Evolutionary conservation across 495 filamentous ascomycete species (phyloP).

Genomic region (Aspergillus coremiiformis): DNA sequence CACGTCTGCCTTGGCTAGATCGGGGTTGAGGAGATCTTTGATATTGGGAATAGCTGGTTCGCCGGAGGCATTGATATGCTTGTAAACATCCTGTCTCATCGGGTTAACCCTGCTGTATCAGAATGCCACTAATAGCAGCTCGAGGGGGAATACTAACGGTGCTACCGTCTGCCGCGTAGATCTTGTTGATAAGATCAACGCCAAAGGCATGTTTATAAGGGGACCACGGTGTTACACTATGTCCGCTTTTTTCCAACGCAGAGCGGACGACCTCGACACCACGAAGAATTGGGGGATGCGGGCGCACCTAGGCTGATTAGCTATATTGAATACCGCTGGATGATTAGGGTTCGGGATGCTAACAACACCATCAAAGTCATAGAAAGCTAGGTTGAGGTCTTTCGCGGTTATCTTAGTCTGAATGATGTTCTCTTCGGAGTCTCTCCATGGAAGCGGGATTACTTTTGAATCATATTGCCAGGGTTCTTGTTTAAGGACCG

Average conservation of each 20-base stretch:
- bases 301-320: slow-evolving; percentile 7
- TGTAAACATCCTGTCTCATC: slow-evolving; percentile 14
- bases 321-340: too few species aligned
- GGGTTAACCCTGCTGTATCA: too few species aligned
- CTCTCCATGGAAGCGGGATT: slow-evolving; percentile 24
- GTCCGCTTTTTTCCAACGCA: slow-evolving; percentile 29
- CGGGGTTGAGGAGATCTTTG: slow-evolving; percentile 31
- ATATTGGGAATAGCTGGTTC: slow-evolving; percentile 41
- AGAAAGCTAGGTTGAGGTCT: slow-evolving; percentile 21
- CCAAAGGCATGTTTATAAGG: slow-evolving; percentile 33
- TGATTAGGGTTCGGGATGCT: neutral
- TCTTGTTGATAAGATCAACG: slow-evolving; percentile 25
- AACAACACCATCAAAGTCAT: slow-evolving; percentile 19
- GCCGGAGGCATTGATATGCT: slow-evolving; percentile 34
- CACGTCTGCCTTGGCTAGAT: slow-evolving; percentile 18
- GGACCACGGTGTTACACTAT: slow-evolving; percentile 34
- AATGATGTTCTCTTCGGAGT: slow-evolving; percentile 13
- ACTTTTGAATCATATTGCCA: slow-evolving; percentile 31
- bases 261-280: slow-evolving; percentile 31
- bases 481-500: slow-evolving; percentile 23
- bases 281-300: slow-evolving; percentile 29
- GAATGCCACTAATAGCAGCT: too few species aligned
- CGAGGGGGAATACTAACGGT: slow-evolving; percentile 1
- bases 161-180: slow-evolving; percentile 36
- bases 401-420: slow-evolving; percentile 20